These are phyloP conservation scores for Populus euphratica DNA, from an alignment of 345 rosid species.

Conservation along the genomic window DNA sequence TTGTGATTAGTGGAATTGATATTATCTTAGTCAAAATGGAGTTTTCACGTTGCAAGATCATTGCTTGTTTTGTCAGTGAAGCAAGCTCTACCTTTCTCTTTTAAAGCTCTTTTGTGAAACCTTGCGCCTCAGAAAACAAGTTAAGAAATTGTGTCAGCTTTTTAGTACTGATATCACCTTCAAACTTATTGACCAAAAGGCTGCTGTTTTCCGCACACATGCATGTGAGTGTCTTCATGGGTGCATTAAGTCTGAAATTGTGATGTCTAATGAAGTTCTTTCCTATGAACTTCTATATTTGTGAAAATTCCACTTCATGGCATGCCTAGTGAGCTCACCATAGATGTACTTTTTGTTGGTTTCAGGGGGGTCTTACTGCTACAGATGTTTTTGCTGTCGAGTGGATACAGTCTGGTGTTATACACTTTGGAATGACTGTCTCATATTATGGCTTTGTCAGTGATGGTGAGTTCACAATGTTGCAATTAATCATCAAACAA, in stretches of 20 bases:
- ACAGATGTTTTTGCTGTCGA: constrained; percentile 96
- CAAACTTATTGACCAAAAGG: neutral
- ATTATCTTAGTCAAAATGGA: neutral
- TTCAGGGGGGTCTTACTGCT: constrained; percentile 95
- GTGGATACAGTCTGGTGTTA: constrained; percentile 81
- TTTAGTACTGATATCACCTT: neutral
- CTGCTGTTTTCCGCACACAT: neutral
- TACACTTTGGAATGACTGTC: constrained; percentile 92
- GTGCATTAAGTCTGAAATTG: neutral
- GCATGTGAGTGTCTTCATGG: neutral
- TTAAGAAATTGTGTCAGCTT: neutral
- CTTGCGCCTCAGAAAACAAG: neutral
- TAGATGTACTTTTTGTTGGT: constrained; percentile 13
- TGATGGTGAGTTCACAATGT: constrained; percentile 61
- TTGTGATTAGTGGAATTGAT: neutral
- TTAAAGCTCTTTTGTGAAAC: neutral
- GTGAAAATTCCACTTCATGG: constrained; percentile 1
- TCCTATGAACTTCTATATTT: neutral
- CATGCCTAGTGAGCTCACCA: neutral
- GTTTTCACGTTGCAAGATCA: neutral
- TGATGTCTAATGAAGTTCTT: neutral
- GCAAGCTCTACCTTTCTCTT: neutral
- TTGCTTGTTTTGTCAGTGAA: neutral
- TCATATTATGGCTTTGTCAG: constrained; percentile 97
- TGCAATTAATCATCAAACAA: neutral